phyloP scores from a whole-genome alignment of 2,329 filamentous ascomycete species.

The Ambrosiella cleistominuta region DNA sequence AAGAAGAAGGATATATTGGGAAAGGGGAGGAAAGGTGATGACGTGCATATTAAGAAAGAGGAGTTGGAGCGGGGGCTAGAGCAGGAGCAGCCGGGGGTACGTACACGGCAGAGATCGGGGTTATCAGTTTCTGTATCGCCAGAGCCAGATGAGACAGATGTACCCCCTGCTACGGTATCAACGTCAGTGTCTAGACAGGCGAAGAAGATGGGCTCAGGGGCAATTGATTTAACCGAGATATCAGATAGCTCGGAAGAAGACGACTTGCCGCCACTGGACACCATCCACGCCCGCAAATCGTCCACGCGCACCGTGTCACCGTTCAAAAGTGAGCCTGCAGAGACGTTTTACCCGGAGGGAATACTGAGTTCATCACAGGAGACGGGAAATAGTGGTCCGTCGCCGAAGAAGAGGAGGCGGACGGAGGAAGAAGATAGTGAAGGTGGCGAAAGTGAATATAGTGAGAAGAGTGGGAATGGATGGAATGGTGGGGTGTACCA shows the following conservation, averaged over 20 bases:
- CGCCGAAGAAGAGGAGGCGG: neutral
- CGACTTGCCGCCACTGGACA: neutral
- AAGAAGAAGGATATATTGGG: neutral
- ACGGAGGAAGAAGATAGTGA: neutral
- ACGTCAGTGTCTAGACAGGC: no score
- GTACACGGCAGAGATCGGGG: neutral
- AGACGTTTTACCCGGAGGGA: neutral
- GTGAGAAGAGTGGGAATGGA: neutral
- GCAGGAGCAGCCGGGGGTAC: neutral
- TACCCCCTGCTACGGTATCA: no score
- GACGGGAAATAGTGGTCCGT: neutral
- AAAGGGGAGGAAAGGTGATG: neutral
- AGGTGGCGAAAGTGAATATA: neutral
- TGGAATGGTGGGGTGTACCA: neutral
- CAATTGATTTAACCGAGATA: neutral
- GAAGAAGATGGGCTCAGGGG: no score
- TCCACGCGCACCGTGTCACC: neutral
- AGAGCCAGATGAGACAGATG: neutral
- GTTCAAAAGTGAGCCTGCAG: neutral
- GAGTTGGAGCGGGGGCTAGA: neutral
- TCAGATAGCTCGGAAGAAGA: neutral
- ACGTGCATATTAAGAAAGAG: neutral
- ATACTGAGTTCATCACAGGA: neutral
- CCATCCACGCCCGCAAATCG: neutral
- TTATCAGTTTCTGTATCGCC: neutral